phyloP scores from a whole-genome alignment of 2,329 filamentous ascomycete genomes.

The Trichoderma guizhouense region DNA sequence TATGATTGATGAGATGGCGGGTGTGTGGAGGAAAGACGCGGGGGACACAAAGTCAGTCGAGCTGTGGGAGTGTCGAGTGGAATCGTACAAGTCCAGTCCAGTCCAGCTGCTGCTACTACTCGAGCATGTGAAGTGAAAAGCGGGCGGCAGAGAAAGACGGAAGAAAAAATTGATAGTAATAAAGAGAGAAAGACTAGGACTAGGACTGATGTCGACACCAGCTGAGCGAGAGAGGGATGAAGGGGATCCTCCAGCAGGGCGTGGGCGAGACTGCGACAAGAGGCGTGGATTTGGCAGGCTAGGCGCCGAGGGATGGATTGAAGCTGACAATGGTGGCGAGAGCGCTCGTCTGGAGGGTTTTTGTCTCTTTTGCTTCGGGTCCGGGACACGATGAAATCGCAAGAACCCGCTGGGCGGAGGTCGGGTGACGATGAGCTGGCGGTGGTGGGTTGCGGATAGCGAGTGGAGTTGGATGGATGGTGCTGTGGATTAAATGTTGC shows the following conservation, averaged over 20 bases:
- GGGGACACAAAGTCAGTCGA: neutral
- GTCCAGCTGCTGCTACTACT: neutral
- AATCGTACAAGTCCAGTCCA: neutral
- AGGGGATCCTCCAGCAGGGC: neutral
- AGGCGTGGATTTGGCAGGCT: neutral
- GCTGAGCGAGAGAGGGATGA: neutral
- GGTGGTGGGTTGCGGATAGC: constrained; percentile 3
- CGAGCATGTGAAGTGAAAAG: neutral
- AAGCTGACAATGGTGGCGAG: constrained; percentile 4
- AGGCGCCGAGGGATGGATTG: neutral
- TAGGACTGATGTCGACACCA: neutral
- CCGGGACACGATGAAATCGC: neutral
- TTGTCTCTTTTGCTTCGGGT: neutral
- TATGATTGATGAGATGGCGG: neutral
- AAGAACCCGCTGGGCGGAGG: constrained; percentile 5
- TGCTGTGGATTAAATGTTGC: neutral
- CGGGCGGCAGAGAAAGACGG: neutral
- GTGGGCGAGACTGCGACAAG: neutral
- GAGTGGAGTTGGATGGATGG: neutral
- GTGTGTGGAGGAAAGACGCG: neutral
- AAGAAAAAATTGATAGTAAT: neutral
- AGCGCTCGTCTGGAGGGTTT: neutral
- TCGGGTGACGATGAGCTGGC: constrained; percentile 16
- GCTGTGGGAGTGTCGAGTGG: neutral
- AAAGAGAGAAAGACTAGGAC: neutral